Evolutionary conservation across 306 rosid genomes (phyloP).

Genomic region (Trifolium fragiferum): DNA sequence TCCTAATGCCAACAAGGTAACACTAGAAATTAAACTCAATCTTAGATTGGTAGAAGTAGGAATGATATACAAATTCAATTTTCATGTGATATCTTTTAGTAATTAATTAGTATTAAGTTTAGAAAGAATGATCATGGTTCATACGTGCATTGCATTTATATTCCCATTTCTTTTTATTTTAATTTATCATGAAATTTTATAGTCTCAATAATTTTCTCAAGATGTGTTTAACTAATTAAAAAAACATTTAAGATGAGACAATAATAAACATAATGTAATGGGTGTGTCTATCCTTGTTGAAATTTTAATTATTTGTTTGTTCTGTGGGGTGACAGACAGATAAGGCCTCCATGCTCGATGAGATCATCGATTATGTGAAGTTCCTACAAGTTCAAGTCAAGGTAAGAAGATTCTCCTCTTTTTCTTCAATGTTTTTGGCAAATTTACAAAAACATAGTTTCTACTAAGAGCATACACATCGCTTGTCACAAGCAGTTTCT

Average conservation of each 20-base stretch:
- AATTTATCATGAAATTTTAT: not conserved
- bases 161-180: not conserved
- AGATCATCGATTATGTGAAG: constrained; percentile 96
- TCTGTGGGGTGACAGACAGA: constrained; percentile 84
- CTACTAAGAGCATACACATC: too few species aligned
- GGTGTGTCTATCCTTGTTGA: constrained; percentile 15
- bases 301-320: constrained; percentile 17
- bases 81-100: not conserved
- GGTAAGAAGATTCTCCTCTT: constrained; percentile 50
- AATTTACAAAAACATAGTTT: not conserved
- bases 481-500: too few species aligned
- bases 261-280: constrained; percentile 15
- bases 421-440: not conserved
- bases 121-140: not conserved
- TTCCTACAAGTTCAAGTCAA: constrained; percentile 98
- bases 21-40: not conserved
- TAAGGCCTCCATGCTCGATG: constrained; percentile 98
- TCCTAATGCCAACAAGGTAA: constrained; percentile 96
- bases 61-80: constrained; percentile 6
- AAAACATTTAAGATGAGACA: not conserved
- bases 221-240: not conserved
- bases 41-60: not conserved
- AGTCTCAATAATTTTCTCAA: not conserved
- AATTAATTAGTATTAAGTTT: not conserved
- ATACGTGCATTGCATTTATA: not conserved